A percentile compares a stretch with the other conserved stretches of the same genome.
These are phyloP conservation scores for Talaromyces sp. DNA, from an alignment of 2,329 filamentous ascomycete species.

Conservation along the genomic window DNA sequence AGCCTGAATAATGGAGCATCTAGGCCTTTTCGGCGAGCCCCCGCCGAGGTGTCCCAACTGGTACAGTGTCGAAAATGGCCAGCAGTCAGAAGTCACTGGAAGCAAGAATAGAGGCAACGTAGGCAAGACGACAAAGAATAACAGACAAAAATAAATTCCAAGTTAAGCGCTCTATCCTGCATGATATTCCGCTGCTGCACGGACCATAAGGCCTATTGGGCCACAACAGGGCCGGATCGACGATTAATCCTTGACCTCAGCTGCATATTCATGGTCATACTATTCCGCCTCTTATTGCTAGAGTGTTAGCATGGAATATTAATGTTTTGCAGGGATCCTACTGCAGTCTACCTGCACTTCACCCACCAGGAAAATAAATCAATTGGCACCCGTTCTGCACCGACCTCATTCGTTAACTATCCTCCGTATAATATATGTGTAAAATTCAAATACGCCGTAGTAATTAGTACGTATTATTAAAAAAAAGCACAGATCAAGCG, in stretches of 20 bases:
- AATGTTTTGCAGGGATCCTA: not conserved
- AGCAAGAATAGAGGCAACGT: too few species aligned
- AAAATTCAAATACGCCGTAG: not conserved
- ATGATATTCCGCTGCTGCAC: not conserved
- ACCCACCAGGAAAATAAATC: too few species aligned
- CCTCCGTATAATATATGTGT: not conserved
- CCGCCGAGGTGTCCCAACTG: not conserved
- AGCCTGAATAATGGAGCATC: not conserved
- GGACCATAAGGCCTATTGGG: not conserved
- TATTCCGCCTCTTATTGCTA: not conserved
- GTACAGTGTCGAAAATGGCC: not conserved
- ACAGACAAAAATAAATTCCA: not conserved
- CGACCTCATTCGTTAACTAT: not conserved
- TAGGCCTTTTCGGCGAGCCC: not conserved
- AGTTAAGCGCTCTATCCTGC: not conserved
- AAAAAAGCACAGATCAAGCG: not conserved
- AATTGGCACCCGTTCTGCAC: not conserved
- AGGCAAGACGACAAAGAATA: not conserved
- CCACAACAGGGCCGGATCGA: not conserved
- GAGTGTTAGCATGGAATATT: too few species aligned
- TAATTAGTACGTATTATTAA: not conserved
- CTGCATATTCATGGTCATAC: not conserved
- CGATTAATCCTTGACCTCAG: not conserved
- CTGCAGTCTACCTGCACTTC: not conserved
- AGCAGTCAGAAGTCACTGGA: not conserved